phyloP scores from a whole-genome alignment of 1,284 basidiomycete species.

The Trichosporon coremiiforme region DNA sequence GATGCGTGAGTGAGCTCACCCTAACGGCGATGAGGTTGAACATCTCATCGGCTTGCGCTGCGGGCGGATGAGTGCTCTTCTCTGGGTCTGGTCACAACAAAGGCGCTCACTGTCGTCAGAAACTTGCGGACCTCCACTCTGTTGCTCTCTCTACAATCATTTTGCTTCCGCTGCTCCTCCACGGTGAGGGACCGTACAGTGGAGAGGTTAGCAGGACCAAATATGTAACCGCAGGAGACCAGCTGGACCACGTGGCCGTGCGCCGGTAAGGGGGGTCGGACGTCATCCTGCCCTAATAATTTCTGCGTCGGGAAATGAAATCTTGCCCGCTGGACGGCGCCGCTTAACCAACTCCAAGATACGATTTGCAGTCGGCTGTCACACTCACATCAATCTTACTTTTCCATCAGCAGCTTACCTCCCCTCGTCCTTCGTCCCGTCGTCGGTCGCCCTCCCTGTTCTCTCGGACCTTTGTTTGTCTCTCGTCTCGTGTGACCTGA shows the following conservation, averaged over 20 bases:
- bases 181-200: too few relatives aligned
- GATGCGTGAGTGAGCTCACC: slow-evolving; percentile 41
- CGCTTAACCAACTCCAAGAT: not conserved
- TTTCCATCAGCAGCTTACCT: not conserved
- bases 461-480: not conserved
- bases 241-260: not conserved
- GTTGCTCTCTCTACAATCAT: not conserved
- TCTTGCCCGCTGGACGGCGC: not conserved
- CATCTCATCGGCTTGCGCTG: slow-evolving; percentile 39
- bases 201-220: not conserved
- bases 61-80: not conserved
- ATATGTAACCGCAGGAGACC: not conserved
- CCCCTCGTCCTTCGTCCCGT: not conserved
- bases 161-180: slow-evolving; percentile 15
- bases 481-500: slow-evolving; percentile 1
- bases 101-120: slow-evolving; percentile 1
- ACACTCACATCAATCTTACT: not conserved
- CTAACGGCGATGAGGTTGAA: slow-evolving; percentile 52
- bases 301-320: slow-evolving; percentile 18
- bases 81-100: not conserved
- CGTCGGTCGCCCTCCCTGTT: not conserved
- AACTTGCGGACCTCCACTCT: slow-evolving; percentile 22
- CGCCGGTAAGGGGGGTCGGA: not conserved
- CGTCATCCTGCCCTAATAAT: slow-evolving; percentile 11
- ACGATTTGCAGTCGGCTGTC: not conserved